These are phyloP conservation scores for Phytophthora vignae DNA, from an alignment of 352 stramenopile genomes.

Conservation along the genomic window DNA sequence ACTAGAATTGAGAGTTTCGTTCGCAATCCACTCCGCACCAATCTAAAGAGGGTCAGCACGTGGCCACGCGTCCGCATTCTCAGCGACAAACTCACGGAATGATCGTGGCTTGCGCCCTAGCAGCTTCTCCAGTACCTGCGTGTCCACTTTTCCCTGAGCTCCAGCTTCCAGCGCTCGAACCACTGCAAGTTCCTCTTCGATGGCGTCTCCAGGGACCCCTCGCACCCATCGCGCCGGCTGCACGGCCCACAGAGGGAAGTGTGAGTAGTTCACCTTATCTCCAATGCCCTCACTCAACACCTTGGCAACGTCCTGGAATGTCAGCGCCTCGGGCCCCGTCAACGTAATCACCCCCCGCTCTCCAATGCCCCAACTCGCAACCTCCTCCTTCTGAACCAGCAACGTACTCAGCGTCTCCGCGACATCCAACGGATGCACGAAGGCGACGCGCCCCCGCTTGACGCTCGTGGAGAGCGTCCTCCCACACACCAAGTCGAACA, in stretches of 20 bases:
- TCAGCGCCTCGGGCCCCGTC: slow-evolving; percentile 67
- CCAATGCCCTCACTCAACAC: slow-evolving; percentile 52
- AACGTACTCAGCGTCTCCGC: slow-evolving; percentile 49
- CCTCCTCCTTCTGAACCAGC: slow-evolving; percentile 3
- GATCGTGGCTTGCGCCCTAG: slow-evolving; percentile 45
- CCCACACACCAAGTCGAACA: slow-evolving; percentile 68
- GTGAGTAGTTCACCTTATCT: slow-evolving; percentile 59
- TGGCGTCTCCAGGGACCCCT: slow-evolving; percentile 65
- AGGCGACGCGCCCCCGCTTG: slow-evolving; percentile 63
- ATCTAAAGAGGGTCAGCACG: slow-evolving; percentile 22
- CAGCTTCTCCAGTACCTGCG: slow-evolving; percentile 41
- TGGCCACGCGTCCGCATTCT: slow-evolving; percentile 57
- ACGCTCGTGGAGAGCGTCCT: slow-evolving; percentile 73
- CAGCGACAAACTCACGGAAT: slow-evolving; percentile 56
- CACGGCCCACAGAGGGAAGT: slow-evolving; percentile 81
- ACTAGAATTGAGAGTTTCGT: background rate
- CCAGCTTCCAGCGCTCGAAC: slow-evolving; percentile 56
- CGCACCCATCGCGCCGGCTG: slow-evolving; percentile 78
- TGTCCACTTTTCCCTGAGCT: slow-evolving; percentile 45
- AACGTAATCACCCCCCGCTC: slow-evolving; percentile 37
- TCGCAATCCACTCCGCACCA: background rate
- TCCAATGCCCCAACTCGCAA: background rate
- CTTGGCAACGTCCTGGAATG: slow-evolving; percentile 56
- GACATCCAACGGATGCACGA: slow-evolving; percentile 70
- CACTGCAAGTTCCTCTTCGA: slow-evolving; percentile 62